Base-by-base conservation (phyloP, 345 rosid genomes). In the Bruguiera sexangula region DNA sequence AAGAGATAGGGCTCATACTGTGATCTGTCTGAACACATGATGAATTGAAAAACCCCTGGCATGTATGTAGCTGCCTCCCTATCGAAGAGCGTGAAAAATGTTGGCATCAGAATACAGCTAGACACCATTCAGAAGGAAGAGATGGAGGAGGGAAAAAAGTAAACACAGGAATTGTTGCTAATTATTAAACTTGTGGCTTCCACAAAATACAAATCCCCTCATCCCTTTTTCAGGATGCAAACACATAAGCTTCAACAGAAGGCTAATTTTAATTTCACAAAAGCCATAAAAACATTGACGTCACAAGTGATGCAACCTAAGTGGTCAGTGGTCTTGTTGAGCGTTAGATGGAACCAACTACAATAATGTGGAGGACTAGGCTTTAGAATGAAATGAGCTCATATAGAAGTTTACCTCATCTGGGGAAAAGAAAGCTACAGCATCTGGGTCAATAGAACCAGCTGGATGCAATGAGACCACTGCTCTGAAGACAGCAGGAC, bases 351-450 rank as follows among this genome's bases (percentile, higher is more conserved):
- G 21, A n/a, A 71, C 22, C 60, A 63, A 36, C 16, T 67, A 53
- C 13, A 60, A n/a, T 18, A 57, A 52, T 3, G 9, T 27, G 20
- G 37, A 1, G 0, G 57, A 64, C 46, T 43, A 66, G 26, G 11
- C 59, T 50, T 34, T 8, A 13, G 27, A 36, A 21, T 22, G 34
- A 21, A 8, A 4, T 4, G 2, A 54, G 15, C 32, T 10, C 0
- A 53, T 29, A 31, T 31, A 39, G 39, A 64, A 62, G 60, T 61
- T 81, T 84, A 92, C 96, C 96, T 95, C 97, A 77, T 95, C 96
- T 1, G 96, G 91, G 57, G 99, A 95, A 85, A 91, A 95, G 88
- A 95, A 92, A 8, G 96, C 96, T 63, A 88, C 92, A 8, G 97
- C 89, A 87, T 92, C 96, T 11, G 97, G 96, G 62, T 92, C 89